These are phyloP conservation scores for Umbelopsis sp. DNA, from an alignment of 192 early-diverging fungal genomes.

Conservation along the genomic window DNA sequence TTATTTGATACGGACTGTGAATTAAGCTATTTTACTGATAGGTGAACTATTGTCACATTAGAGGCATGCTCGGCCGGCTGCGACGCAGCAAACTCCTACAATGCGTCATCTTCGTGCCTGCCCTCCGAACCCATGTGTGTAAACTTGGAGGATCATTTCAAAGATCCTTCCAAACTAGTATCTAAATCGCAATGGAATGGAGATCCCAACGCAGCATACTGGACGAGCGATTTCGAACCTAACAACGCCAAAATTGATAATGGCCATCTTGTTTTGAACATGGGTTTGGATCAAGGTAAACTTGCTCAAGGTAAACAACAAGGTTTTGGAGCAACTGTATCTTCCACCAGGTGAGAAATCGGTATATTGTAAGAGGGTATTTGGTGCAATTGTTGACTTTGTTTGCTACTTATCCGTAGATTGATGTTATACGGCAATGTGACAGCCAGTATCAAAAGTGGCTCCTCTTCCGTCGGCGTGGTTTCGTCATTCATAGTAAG, in stretches of 20 bases:
- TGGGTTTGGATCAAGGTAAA: slow-evolving; percentile 21
- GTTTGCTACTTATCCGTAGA: slow-evolving; percentile 1
- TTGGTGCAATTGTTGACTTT: not conserved
- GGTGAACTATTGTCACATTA: not conserved
- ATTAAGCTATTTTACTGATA: not conserved
- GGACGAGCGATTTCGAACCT: slow-evolving; percentile 43
- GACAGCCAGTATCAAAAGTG: slow-evolving; percentile 40
- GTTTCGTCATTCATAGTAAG: slow-evolving; percentile 15
- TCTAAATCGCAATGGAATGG: slow-evolving; percentile 20
- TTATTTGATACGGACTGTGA: not conserved
- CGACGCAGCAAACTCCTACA: slow-evolving; percentile 44
- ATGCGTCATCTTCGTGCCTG: not conserved
- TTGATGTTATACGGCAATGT: slow-evolving; percentile 46
- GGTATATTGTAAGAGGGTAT: no score
- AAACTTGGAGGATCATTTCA: slow-evolving; percentile 1
- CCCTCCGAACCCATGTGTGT: not conserved
- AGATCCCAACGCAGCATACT: slow-evolving; percentile 33
- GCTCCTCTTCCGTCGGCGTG: slow-evolving; percentile 21
- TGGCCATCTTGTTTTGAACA: slow-evolving; percentile 33
- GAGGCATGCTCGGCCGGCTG: slow-evolving; percentile 31
- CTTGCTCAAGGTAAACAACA: slow-evolving; percentile 35
- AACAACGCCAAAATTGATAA: slow-evolving; percentile 38
- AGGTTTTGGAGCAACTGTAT: slow-evolving; percentile 47
- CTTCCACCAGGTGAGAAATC: slow-evolving; percentile 32
- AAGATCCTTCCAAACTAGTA: slow-evolving; percentile 2